Evolutionary conservation across 148 eudicot genomes (phyloP), one percentile per base, ranked within the genome.

Genomic region (Pharnaceum exiguum): DNA sequence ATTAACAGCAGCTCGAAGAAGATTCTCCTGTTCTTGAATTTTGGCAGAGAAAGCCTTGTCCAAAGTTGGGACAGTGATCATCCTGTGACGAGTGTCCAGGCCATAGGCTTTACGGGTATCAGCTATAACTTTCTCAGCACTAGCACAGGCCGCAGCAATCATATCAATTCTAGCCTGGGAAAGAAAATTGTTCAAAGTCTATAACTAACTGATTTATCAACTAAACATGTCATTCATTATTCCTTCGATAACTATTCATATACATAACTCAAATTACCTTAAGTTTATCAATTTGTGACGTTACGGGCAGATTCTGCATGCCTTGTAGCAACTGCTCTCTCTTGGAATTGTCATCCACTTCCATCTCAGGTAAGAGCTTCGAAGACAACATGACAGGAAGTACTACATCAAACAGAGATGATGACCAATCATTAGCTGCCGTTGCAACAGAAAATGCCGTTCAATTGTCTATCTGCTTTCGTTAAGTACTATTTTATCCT

Each of bases 291-390:
- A 93, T 86, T 65, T 94, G 99, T 16, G 71, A 36, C 9, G 82
- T 44, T 33, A 89, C 59, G 23, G 91, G 81, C 53, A 86, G 59
- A 75, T 77, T 70, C 40, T 86, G 85, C 95, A 94, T 78, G 54
- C 95, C 88, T 36, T 63, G 83, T 38, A 94, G 82, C 67, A 89
- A 59, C 72, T 83, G 99, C 39, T 86, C 96, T 59, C 85, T 73
- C 77, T 94, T 94, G 62, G 77, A 60, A 56, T 67, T 84, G 62
- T 89, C 96, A 42, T 82, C 89, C 51, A 70, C 42, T 83, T 94
- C 99, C 83, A 94, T 89, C 82, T 94, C 99, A 51, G 95, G 99
- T 71, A 94, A 74, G 32, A 89, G 95, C 76, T 94, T 94, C n/a
- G 99, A 89, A 6, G 99, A 94, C 74, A 94, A 35, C 99, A 94